Evolutionary conservation across 2,329 filamentous ascomycete species (phyloP), one percentile per base, ranked within the genome.

Genomic region (Colletotrichum coccodes): DNA sequence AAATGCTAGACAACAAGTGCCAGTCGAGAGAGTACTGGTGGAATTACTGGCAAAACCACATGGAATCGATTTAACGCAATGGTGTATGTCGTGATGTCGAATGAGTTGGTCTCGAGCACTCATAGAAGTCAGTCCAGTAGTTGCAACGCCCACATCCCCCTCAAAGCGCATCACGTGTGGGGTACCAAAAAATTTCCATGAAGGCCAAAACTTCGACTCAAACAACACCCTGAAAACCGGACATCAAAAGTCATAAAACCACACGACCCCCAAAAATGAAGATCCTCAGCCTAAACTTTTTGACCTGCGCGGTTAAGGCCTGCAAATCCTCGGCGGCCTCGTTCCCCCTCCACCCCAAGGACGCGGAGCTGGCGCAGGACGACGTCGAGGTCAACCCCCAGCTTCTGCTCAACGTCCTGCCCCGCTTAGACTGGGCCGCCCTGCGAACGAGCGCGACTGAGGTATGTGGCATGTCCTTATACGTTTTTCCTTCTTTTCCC

Each of bases 281-380:
- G 82, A 86, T 98, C 71, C 89, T 98, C 60, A 98, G 94, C 70
- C 91, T 97, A 76, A 98, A 98, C 83, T 99, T 99, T 82, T 86
- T 98, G 72, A 96, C 94, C 76, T 99, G 96, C 86, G 95, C 96
- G 71, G 92, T 97, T 78, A 98, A 98, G 86, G 87, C 92, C 64
- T 99, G 96, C 91, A 97, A 97, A 83, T 88, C 90, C 65, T 91
- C 91, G 36, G 85, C 91, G 6, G 84, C 88, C 60, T 94, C 94
- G 28, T 98, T 97, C 77, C 96, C 96, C 3, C 87, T 99, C 18
- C 96, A 98, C 80, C 95, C 96, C 64, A 92, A 92, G 76, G 94
- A 98, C 76, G 95, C 94, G 60, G 94, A 97, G 79, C 90, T 99
- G 28, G 94, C 95, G 73, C 90, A 94, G 75, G 88, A 93, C 74